Conservation (phyloP, 169 alveolate species). For the Cryptosporidium parvum region DNA sequence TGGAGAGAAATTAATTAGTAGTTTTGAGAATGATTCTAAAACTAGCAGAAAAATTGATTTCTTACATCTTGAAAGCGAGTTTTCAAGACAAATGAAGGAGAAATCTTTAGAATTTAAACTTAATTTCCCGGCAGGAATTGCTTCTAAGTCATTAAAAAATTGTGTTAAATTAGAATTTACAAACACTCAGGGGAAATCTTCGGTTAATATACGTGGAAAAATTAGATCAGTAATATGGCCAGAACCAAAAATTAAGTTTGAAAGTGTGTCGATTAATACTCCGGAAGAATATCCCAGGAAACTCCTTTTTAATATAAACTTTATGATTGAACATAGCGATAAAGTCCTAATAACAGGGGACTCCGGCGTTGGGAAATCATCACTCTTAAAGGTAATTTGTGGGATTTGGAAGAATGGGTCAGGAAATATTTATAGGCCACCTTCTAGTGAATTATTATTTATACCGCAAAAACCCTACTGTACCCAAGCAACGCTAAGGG, state of each 20-base stretch:
- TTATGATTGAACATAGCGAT: conserved; percentile 33
- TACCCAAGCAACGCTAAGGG: conserved; percentile 57
- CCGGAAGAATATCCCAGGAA: conserved; percentile 26
- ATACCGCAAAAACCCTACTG: conserved; percentile 76
- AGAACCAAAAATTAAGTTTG: conserved; percentile 26
- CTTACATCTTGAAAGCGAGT: conserved; percentile 15
- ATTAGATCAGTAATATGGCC: conserved; percentile 65
- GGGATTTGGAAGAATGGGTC: conserved; percentile 76
- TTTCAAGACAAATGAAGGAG: background rate
- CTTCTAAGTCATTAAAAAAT: background rate
- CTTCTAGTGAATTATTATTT: conserved; percentile 25
- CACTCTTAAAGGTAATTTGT: conserved; percentile 50
- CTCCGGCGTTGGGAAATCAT: conserved; percentile 76
- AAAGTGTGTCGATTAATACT: conserved; percentile 19
- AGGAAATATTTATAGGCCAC: conserved; percentile 68
- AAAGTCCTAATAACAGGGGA: conserved; percentile 66
- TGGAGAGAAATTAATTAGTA: conserved; percentile 20
- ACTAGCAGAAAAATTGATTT: background rate
- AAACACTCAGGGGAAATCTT: background rate
- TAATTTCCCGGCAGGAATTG: conserved; percentile 2
- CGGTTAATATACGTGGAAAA: conserved; percentile 2
- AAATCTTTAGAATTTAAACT: conserved; percentile 31
- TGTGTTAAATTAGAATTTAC: background rate
- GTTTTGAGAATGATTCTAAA: background rate
- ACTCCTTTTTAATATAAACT: conserved; percentile 4